phyloP scores from a whole-genome alignment of 805 yeast species.

The Teunomyces tritomae region DNA sequence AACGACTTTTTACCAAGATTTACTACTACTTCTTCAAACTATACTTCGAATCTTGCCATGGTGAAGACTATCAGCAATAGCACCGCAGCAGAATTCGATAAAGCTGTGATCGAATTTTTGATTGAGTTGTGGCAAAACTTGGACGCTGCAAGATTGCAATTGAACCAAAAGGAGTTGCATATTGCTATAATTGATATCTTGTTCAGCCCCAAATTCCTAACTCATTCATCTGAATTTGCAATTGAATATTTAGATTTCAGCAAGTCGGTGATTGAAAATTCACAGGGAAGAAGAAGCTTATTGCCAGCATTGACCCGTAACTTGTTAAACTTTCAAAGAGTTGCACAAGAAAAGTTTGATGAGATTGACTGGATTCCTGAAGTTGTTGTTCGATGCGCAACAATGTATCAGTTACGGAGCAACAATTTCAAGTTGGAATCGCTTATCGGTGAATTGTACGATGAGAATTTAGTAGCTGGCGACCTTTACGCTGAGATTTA shows the following conservation, averaged over 20 bases:
- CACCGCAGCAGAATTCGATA: constrained; percentile 4
- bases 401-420: constrained; percentile 51
- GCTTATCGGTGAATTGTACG: constrained; percentile 53
- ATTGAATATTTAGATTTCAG: constrained; percentile 34
- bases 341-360: constrained; percentile 33
- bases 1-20: constrained; percentile 8
- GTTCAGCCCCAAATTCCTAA: constrained; percentile 42
- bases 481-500: constrained; percentile 47
- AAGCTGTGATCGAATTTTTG: constrained; percentile 31
- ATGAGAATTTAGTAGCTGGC: constrained; percentile 34
- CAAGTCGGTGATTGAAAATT: constrained; percentile 42
- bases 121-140: constrained; percentile 57
- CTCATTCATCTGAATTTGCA: constrained; percentile 29
- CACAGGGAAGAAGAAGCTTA: constrained; percentile 65
- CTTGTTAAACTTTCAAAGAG: constrained; percentile 44
- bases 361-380: constrained; percentile 49
- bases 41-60: constrained; percentile 23
- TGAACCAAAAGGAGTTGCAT: constrained; percentile 67
- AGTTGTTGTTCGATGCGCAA: constrained; percentile 45
- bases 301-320: constrained; percentile 56
- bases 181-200: constrained; percentile 50
- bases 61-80: constrained; percentile 15
- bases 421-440: constrained; percentile 60
- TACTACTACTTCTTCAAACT: constrained; percentile 20
- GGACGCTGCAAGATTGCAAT: constrained; percentile 55